Base-by-base conservation (phyloP, 2,329 filamentous ascomycete species). In the Mariannaea elegans region DNA sequence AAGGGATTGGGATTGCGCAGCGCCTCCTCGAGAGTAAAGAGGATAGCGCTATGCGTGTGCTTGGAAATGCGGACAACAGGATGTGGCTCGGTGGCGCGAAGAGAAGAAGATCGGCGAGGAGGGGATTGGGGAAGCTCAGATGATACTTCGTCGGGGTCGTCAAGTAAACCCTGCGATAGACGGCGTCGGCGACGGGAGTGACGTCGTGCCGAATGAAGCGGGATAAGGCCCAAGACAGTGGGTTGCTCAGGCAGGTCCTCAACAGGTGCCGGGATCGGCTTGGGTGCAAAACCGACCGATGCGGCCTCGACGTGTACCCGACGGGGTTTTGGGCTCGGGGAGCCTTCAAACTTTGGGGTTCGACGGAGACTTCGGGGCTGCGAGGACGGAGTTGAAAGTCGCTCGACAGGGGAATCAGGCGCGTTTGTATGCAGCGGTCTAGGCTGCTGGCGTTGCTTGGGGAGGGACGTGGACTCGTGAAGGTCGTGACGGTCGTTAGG, bases 11-110 rank as follows among this genome's bases (percentile, higher is more conserved):
- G 93, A 45, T 90, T 86, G 67, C 94, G 90, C 67, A 98, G 84
- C 34, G 92, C 93, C 80, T 96, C 93, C 81, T 98, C 94, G 57
- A 98, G 87, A 34, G 93, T 88, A 81, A 91, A 98, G 70, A 97
- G 89, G 74, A 99, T 94, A 34, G 95, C 94, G 76, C 91, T 92
- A 65, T 92, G 91, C 45, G 93, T 97, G 65, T 91, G 88, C 69
- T 87, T 90, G 46, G 93, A 97, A 76, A 97, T 89, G 71, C 87
- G 88, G 62, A 84, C 75, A 53, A 79, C 78, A 7, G 81, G 80
- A 63, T 84, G 82, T 39, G 80, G 76, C 53, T 78, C 74, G 49
- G 70, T 61, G 62, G 72, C 69, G 29, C 72, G 68, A 61, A 73
- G 75, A 61, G 72, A 69, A 50, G 69, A 67, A 54, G 71, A 69